Percentiles rank a stretch among this genome's conserved stretches.
Evolutionary conservation across 2,329 filamentous ascomycete genomes (phyloP).

Genomic region (Ophiostoma triangulosporum): DNA sequence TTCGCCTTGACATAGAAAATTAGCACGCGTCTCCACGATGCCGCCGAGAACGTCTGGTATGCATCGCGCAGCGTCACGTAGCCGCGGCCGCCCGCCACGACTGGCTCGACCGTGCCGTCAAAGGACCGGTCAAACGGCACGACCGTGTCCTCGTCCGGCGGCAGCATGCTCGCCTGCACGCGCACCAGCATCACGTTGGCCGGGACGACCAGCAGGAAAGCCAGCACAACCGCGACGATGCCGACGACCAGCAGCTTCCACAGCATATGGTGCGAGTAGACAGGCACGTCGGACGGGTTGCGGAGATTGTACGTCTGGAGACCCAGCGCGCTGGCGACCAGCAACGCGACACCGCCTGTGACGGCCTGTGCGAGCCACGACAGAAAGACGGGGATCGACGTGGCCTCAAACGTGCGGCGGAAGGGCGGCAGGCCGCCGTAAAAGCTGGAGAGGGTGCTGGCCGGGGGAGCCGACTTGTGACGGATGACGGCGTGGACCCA

Average conservation of each 20-base stretch:
- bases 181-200: slow-evolving; percentile 64
- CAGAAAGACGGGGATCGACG: slow-evolving; percentile 52
- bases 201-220: slow-evolving; percentile 57
- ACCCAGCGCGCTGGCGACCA: slow-evolving; percentile 32
- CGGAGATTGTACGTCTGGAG: slow-evolving; percentile 28
- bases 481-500: slow-evolving; percentile 78
- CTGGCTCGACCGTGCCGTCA: slow-evolving; percentile 60
- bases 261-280: slow-evolving; percentile 24
- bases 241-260: slow-evolving; percentile 35
- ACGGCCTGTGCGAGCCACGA: slow-evolving; percentile 45
- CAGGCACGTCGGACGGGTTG: slow-evolving; percentile 25
- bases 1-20: slow-evolving; percentile 64
- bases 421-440: slow-evolving; percentile 56
- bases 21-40: slow-evolving; percentile 58
- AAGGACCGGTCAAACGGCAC: slow-evolving; percentile 86
- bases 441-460: slow-evolving; percentile 43
- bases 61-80: slow-evolving; percentile 60
- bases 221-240: slow-evolving; percentile 33
- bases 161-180: slow-evolving; percentile 75
- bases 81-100: slow-evolving; percentile 58
- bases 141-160: slow-evolving; percentile 68
- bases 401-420: slow-evolving; percentile 50
- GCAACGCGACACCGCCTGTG: slow-evolving; percentile 31
- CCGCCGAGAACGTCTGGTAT: slow-evolving; percentile 63
- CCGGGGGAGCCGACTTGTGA: slow-evolving; percentile 35